Evolutionary conservation across 169 alveolate genomes (phyloP).

Genomic region (Theileria orientalis): DNA sequence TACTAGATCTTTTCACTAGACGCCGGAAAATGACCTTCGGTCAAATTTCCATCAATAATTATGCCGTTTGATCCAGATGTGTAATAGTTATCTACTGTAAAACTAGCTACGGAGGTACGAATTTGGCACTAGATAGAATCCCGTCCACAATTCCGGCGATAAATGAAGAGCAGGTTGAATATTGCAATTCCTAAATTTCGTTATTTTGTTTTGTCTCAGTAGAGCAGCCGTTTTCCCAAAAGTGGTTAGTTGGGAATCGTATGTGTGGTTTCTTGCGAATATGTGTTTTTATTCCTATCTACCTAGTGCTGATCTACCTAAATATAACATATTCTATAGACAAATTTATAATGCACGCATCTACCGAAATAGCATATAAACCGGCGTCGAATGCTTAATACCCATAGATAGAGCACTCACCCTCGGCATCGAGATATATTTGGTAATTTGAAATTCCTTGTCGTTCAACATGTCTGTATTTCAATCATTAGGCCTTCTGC

Average conservation of each 20-base stretch:
- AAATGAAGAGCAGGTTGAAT: slow-evolving; percentile 55
- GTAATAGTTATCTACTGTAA: background rate
- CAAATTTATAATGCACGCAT: too few relatives aligned
- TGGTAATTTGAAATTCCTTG: slow-evolving; percentile 45
- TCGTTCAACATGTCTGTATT: slow-evolving; percentile 63
- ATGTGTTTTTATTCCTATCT: too few relatives aligned
- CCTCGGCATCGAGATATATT: slow-evolving; percentile 54
- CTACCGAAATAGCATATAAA: too few relatives aligned
- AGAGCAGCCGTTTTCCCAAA: background rate
- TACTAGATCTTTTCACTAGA: too few relatives aligned
- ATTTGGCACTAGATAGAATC: slow-evolving; percentile 37
- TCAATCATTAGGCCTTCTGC: too few relatives aligned
- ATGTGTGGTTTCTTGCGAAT: too few relatives aligned
- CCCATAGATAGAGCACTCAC: slow-evolving; percentile 8
- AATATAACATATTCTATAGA: too few relatives aligned
- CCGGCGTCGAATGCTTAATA: too few relatives aligned
- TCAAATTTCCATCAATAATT: too few relatives aligned
- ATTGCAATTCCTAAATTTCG: slow-evolving; percentile 47
- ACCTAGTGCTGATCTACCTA: too few relatives aligned
- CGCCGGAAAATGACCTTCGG: background rate
- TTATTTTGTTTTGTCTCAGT: background rate
- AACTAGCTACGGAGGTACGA: slow-evolving; percentile 24
- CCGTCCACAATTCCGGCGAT: slow-evolving; percentile 68
- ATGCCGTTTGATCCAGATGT: background rate
- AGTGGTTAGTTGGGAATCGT: too few relatives aligned